phyloP scores from a whole-genome alignment of 2,329 filamentous ascomycete species.

The Fusarium chaquense region DNA sequence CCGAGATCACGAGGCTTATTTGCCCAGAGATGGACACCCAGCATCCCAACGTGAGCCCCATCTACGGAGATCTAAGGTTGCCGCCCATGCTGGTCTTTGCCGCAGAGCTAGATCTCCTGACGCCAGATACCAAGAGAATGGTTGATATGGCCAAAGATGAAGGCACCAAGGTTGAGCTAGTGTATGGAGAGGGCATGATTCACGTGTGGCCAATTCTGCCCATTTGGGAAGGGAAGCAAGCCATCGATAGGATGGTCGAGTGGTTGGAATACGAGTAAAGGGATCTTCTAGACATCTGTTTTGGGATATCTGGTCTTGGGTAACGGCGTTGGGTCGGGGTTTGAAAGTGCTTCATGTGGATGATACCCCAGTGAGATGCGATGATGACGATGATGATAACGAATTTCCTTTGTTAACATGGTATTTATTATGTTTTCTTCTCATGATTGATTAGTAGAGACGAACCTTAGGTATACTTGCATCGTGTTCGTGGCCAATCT shows the following conservation, averaged over 20 bases:
- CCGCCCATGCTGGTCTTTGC: constrained; percentile 50
- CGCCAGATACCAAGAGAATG: constrained; percentile 48
- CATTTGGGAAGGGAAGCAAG: constrained; percentile 46
- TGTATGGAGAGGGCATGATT: constrained; percentile 50
- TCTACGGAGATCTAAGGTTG: constrained; percentile 48
- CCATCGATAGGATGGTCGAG: constrained; percentile 46
- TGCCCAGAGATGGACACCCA: constrained; percentile 46
- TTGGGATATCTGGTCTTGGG: constrained; percentile 10
- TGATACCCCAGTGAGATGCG: constrained; percentile 25
- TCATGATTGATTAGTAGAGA: background rate
- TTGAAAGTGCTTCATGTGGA: constrained; percentile 18
- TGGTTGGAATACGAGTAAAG: constrained; percentile 42
- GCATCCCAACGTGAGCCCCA: constrained; percentile 48
- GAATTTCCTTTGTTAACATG: constrained; percentile 7
- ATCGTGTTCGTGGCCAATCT: background rate
- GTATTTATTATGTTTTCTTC: background rate
- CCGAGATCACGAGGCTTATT: constrained; percentile 45
- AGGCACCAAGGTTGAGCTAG: constrained; percentile 46
- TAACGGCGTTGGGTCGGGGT: constrained; percentile 24
- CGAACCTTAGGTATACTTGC: constrained; percentile 1
- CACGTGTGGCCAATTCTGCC: constrained; percentile 52
- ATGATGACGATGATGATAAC: constrained; percentile 13
- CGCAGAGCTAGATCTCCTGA: constrained; percentile 48
- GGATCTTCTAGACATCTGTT: background rate
- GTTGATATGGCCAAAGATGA: constrained; percentile 44